Conservation (phyloP, 257 asterid species). For the Marsdenia floribunda region DNA sequence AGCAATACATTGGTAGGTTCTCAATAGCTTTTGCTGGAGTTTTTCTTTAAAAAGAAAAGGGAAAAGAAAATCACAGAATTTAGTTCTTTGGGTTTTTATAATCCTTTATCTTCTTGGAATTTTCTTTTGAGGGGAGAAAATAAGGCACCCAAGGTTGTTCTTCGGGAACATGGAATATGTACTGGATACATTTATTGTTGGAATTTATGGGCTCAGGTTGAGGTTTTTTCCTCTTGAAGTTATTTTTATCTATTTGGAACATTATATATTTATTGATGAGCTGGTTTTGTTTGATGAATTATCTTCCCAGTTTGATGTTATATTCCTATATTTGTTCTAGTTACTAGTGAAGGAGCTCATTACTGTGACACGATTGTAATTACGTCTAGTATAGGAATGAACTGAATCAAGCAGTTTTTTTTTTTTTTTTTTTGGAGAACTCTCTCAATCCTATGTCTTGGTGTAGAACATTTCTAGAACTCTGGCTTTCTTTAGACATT, state of each 20-base stretch:
- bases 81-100: slow-evolving; percentile 28
- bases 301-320: neutral
- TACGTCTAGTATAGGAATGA: neutral
- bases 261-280: slow-evolving; percentile 4
- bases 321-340: slow-evolving; percentile 1
- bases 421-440: neutral
- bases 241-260: neutral
- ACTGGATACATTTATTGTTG: slow-evolving; percentile 36
- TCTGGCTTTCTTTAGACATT: neutral
- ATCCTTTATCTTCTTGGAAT: slow-evolving; percentile 38
- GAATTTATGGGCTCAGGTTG: slow-evolving; percentile 25
- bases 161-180: slow-evolving; percentile 31
- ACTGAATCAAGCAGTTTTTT: neutral
- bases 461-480: neutral
- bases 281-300: neutral
- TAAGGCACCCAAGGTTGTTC: slow-evolving; percentile 31
- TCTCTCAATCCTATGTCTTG: neutral
- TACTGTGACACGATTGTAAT: neutral
- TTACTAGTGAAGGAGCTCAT: neutral
- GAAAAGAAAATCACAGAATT: slow-evolving; percentile 33
- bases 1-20: slow-evolving; percentile 36
- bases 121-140: slow-evolving; percentile 31
- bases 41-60: slow-evolving; percentile 18
- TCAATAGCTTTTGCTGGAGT: slow-evolving; percentile 30
- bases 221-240: slow-evolving; percentile 17